Evolutionary conservation across 192 early-diverging fungal genomes (phyloP).

Genomic region (Dimargaris xerosporica): DNA sequence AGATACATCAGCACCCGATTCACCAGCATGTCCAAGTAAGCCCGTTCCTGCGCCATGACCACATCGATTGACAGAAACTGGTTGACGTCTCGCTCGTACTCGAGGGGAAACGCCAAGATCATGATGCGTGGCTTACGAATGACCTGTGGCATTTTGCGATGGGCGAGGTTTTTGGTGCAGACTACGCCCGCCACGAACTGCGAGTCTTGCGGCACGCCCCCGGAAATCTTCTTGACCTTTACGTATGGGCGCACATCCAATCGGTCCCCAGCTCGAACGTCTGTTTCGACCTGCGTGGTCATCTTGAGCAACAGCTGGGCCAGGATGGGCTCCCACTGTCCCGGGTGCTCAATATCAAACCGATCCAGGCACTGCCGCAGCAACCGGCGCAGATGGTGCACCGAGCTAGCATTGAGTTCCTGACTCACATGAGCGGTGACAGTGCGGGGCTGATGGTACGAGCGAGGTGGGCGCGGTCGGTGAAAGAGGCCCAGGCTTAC

Average conservation of each 20-base stretch:
- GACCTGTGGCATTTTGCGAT: constrained; percentile 70
- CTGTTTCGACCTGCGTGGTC: constrained; percentile 38
- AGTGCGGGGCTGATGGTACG: background rate
- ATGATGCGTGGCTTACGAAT: constrained; percentile 63
- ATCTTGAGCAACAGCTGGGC: constrained; percentile 53
- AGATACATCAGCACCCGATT: constrained; percentile 57
- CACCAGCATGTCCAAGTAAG: constrained; percentile 65
- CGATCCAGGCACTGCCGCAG: background rate
- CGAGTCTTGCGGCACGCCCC: constrained; percentile 59
- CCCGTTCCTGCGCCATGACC: constrained; percentile 67
- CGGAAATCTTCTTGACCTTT: constrained; percentile 91
- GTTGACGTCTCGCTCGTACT: constrained; percentile 54
- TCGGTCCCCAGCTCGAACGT: constrained; percentile 60
- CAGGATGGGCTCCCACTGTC: constrained; percentile 54
- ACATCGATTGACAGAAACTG: constrained; percentile 69
- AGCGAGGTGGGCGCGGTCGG: no score
- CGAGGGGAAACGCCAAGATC: constrained; percentile 73
- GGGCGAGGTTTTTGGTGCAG: constrained; percentile 83
- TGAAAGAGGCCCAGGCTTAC: no score
- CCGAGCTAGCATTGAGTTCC: background rate
- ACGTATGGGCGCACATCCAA: constrained; percentile 83
- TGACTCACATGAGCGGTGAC: constrained; percentile 1
- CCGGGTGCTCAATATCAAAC: constrained; percentile 4
- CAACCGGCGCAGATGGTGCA: background rate
- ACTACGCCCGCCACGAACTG: constrained; percentile 82